Percentiles rank a stretch among this genome's conserved stretches.
These are phyloP conservation scores for Leccinum barrowsii DNA, from an alignment of 768 basidiomycete genomes.

Conservation along the genomic window DNA sequence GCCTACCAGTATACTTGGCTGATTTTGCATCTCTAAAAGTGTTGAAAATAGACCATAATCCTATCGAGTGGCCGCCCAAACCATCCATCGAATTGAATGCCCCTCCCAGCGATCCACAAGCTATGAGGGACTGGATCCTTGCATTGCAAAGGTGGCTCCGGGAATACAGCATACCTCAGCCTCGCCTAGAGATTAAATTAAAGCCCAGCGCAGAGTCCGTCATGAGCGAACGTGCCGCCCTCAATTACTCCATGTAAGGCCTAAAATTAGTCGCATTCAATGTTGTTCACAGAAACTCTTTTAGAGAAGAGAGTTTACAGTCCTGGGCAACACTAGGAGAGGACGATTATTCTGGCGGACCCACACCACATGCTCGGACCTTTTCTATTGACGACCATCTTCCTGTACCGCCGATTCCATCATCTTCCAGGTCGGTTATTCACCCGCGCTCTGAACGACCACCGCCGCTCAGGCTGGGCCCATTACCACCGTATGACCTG, in stretches of 20 bases:
- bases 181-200: conserved; percentile 28
- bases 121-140: conserved; percentile 69
- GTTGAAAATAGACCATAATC: conserved; percentile 87
- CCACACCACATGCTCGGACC: conserved; percentile 52
- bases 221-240: conserved; percentile 38
- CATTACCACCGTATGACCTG: conserved; percentile 39
- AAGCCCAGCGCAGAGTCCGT: conserved; percentile 49
- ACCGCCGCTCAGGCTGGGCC: conserved; percentile 47
- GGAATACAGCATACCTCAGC: conserved; percentile 36
- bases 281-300: conserved; percentile 5
- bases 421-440: conserved; percentile 25
- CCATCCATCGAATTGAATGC: conserved; percentile 44
- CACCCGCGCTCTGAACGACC: conserved; percentile 37
- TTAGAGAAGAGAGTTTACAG: conserved; percentile 39
- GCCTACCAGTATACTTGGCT: conserved; percentile 74
- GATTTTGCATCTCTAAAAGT: conserved; percentile 72
- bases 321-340: conserved; percentile 45
- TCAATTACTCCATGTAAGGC: conserved; percentile 34
- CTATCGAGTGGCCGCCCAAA: conserved; percentile 88
- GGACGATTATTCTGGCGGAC: conserved; percentile 34
- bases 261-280: not conserved
- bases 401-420: conserved; percentile 36
- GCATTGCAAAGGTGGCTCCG: conserved; percentile 76
- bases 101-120: conserved; percentile 43
- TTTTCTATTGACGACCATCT: conserved; percentile 60